phyloP scores from a whole-genome alignment of 1,284 basidiomycete genomes.

The Apiotrichum akiyoshidainum region DNA sequence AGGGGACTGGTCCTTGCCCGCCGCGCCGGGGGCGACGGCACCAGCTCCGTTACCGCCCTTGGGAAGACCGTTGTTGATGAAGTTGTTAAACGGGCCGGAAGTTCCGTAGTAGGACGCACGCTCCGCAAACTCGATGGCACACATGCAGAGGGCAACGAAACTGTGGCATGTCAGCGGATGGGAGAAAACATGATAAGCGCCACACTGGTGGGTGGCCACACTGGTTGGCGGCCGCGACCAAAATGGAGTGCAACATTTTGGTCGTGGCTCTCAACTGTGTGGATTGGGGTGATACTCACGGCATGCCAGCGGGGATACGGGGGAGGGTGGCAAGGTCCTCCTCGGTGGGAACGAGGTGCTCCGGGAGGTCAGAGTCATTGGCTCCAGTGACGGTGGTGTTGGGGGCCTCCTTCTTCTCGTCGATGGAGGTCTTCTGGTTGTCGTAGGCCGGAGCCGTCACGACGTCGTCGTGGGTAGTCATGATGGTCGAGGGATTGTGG shows the following conservation, averaged over 20 bases:
- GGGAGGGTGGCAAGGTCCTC: conserved; percentile 63
- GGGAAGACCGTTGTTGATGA: conserved; percentile 56
- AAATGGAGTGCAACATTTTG: background rate
- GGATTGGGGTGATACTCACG: conserved; percentile 3
- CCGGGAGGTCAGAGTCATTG: background rate
- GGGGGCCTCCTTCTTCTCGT: background rate
- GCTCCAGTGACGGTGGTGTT: background rate
- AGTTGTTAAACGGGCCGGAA: conserved; percentile 20
- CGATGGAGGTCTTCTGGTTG: background rate
- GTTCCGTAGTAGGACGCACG: conserved; percentile 26
- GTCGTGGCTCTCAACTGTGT: background rate
- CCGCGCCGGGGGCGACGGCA: conserved; percentile 65
- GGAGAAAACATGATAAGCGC: too few species aligned
- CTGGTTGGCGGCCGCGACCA: background rate
- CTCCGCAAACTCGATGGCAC: conserved; percentile 46
- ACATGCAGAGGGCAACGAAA: conserved; percentile 36
- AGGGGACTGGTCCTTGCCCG: conserved; percentile 57
- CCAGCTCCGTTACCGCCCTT: conserved; percentile 61
- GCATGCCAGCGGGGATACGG: conserved; percentile 53
- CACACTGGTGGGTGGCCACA: background rate
- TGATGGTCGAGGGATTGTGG: background rate
- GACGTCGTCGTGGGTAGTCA: background rate
- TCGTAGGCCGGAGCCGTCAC: background rate
- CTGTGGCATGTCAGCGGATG: background rate
- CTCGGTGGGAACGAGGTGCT: conserved; percentile 56